Base-by-base conservation (phyloP, 768 basidiomycete genomes). In the Agaricus subrufescens region DNA sequence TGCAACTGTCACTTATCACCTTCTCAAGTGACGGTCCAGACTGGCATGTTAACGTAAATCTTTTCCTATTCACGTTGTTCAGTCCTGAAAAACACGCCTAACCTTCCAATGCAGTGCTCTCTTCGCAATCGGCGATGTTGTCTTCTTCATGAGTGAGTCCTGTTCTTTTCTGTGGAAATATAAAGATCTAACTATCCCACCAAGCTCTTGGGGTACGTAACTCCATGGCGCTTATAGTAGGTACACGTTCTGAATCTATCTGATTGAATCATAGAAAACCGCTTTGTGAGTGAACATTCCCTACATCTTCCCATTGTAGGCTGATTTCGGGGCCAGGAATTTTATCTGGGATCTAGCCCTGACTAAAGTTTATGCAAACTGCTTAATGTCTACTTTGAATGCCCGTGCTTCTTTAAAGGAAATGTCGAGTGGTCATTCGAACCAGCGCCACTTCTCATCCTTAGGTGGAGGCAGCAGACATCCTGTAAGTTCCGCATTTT, bases 261-360 rank as follows among this genome's bases (percentile, higher is more conserved):
- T 42, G 11, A 34, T 57, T 23, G 40, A 11, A 31, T 30, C n/a
- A n/a, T 40, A 78, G 77, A 73, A 70, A 50, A 75, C 76, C 6
- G 75, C 76, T 19, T 60, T 78, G 76, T 78, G 60, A 65, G 76
- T 66, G 9, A 27, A 4, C 4, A 27, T 46, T 11, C 50, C 6
- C 12, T 31, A 8, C 27, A n/a, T 34, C 26, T 58, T 19, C 11
- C 2, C 37, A 3, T 27, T 30, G 14, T 14, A 26, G 12, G 19
- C 25, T 51, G 14, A 27, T 23, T 29, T 8, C 46, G 43, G 11
- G 19, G 45, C 1, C 46, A 75, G 77, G 26, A 80, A 79, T 60
- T 81, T 81, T 60, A 56, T 79, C 8, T 81, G 75, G 74, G 78
- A 79, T 58, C 66, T 81, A 23, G 68, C 76, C 10, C 65, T 81